These are phyloP conservation scores for Tulasnella sp. DNA, from an alignment of 768 basidiomycete genomes.

Conservation along the genomic window DNA sequence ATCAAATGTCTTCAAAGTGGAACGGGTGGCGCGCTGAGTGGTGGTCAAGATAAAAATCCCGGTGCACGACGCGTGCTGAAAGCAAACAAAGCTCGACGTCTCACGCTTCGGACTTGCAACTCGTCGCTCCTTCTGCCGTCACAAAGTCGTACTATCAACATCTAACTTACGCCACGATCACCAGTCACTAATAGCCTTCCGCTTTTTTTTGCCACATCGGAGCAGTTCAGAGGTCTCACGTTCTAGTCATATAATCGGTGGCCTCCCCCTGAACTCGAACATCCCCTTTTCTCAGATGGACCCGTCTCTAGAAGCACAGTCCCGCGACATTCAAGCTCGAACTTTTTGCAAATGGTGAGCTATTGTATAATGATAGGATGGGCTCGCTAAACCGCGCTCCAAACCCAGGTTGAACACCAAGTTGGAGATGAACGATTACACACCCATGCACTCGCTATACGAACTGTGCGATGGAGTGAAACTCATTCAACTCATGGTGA, in stretches of 20 bases:
- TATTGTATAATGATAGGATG: background rate
- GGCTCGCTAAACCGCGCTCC: constrained; percentile 2
- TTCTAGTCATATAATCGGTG: background rate
- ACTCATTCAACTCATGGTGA: constrained; percentile 89
- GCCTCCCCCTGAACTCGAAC: background rate
- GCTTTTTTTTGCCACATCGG: background rate
- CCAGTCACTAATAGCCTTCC: background rate
- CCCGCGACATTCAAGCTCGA: constrained; percentile 63
- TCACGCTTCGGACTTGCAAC: background rate
- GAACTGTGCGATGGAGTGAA: constrained; percentile 95
- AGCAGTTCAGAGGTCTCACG: background rate
- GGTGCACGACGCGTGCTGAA: constrained; percentile 11
- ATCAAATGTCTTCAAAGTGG: background rate
- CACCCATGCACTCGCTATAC: constrained; percentile 82
- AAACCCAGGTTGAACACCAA: constrained; percentile 86
- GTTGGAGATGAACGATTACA: constrained; percentile 77
- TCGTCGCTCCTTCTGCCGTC: background rate
- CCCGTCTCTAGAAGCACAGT: constrained; percentile 56
- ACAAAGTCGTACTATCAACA: background rate
- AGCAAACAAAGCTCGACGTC: background rate
- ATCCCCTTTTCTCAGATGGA: constrained; percentile 42
- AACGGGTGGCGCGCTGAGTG: constrained; percentile 4
- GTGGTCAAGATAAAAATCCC: constrained; percentile 16
- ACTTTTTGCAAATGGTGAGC: constrained; percentile 89
- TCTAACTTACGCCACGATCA: background rate